Evolutionary conservation across 208 protist genomes (phyloP), one percentile per base, ranked within the genome.

Genomic region (Acanthamoeba royreba): DNA sequence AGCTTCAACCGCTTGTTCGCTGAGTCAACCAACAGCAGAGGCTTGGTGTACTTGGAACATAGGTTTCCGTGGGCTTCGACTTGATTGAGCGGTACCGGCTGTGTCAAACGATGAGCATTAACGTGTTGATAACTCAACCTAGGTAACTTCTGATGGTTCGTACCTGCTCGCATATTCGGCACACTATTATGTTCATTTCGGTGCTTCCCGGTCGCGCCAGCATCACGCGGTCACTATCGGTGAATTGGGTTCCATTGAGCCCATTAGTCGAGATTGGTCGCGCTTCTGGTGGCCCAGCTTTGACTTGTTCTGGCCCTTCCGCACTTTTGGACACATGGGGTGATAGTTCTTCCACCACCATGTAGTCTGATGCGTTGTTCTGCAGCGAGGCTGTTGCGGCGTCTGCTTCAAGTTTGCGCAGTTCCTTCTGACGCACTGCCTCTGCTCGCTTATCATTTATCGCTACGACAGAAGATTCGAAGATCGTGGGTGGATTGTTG

Each of bases 1-100:
- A 66, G 81, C 52, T 89, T 89, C 33, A 89, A 15, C 19, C 81
- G 81, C 52, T 89, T 89, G 81, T 89, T 89, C 22, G 81, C 81
- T 0, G 45, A 43, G 38, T 89, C 81, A 33, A 89, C 52, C 47
- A 66, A 33, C 13, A 89, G 31, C 19, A 66, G 81, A 33, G 81
- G 81, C 52, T 89, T 66, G 49, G 81, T 89, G 45, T 66, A 66
- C 52, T 89, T 89, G 52, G 81, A 89, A 17, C 81, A 89, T 49
- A 89, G 25, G 47, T 66, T 40, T 7, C 81, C 81, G 81, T 89
- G 81, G 22, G 81, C 81, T 40, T 89, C 52, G 47, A 89, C 43
- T 43, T 89, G 81, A 25, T 42, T 89, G 33, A 89, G 45, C 81
- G 81, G 81, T 33, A 89, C 81, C 5, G 72, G 72, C 72, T 83